phyloP scores from a whole-genome alignment of 139 green algal genomes.

The Prasinococcaceae sp. region DNA sequence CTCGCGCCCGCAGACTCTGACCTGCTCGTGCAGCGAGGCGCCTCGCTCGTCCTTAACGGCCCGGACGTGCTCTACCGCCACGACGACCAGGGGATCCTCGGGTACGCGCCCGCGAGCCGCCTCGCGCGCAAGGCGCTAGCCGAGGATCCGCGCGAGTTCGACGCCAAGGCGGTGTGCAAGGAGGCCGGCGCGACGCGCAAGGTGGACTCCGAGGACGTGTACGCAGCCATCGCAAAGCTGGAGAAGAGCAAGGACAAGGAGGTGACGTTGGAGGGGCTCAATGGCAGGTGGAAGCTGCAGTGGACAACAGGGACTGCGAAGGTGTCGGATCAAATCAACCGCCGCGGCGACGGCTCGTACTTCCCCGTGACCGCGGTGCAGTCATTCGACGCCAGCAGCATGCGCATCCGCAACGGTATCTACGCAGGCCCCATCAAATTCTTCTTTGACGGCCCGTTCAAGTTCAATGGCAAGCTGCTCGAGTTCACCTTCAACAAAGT shows the following conservation, averaged over 20 bases:
- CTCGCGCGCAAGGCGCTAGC: background rate
- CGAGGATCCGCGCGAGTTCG: background rate
- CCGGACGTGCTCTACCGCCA: slow-evolving; percentile 10
- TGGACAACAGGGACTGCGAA: no score
- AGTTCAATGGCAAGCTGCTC: slow-evolving; percentile 17
- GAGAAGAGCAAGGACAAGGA: slow-evolving; percentile 11
- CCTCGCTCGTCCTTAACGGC: slow-evolving; percentile 17
- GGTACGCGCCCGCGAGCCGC: slow-evolving; percentile 7
- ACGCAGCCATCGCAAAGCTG: slow-evolving; percentile 1
- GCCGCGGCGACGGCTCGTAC: slow-evolving; percentile 14
- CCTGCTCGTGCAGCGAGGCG: slow-evolving; percentile 24
- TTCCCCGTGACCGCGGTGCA: slow-evolving; percentile 28
- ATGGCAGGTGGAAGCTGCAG: slow-evolving; percentile 3
- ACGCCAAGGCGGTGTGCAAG: background rate
- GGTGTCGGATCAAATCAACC: no score
- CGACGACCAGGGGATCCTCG: slow-evolving; percentile 24
- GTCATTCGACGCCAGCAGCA: slow-evolving; percentile 21
- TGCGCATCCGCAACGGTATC: slow-evolving; percentile 23
- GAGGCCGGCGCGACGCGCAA: background rate
- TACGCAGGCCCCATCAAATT: slow-evolving; percentile 21
- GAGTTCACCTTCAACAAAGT: slow-evolving; percentile 26
- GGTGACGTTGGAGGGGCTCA: background rate
- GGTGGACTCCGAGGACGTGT: slow-evolving; percentile 6
- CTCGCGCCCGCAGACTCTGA: slow-evolving; percentile 11
- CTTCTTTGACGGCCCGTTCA: slow-evolving; percentile 24